A percentile compares a stretch with the other conserved stretches of the same genome.
Evolutionary conservation across 331 rosid genomes (phyloP).

Genomic region (Telfairia occidentalis): DNA sequence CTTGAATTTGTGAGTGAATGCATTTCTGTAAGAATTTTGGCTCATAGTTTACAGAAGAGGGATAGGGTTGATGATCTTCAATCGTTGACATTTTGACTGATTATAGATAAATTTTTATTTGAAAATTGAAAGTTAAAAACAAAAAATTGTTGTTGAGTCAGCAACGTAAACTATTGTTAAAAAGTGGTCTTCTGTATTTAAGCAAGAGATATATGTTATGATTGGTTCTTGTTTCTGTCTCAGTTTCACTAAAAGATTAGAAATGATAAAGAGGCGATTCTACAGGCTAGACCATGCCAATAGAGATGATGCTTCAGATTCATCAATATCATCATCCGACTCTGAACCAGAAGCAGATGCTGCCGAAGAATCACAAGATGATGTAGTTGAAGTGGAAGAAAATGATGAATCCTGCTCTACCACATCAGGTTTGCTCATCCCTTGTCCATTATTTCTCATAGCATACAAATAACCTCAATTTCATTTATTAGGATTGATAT

Average conservation of each 20-base stretch:
- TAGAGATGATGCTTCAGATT: slow-evolving; percentile 41
- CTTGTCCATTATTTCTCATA: neutral
- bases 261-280: slow-evolving; percentile 83
- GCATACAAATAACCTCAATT: neutral
- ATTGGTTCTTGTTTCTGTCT: neutral
- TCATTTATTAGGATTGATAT: neutral
- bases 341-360: slow-evolving; percentile 43
- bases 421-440: slow-evolving; percentile 49
- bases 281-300: slow-evolving; percentile 60
- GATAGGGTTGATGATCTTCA: neutral
- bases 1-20: neutral
- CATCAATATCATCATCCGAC: slow-evolving; percentile 44
- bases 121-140: neutral
- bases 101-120: neutral
- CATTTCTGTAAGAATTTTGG: neutral
- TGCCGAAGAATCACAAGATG: slow-evolving; percentile 32
- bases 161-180: neutral
- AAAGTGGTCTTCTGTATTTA: neutral
- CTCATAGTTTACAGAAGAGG: neutral
- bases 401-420: slow-evolving; percentile 37
- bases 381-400: slow-evolving; percentile 21
- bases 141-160: neutral
- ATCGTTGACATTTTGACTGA: neutral
- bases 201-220: neutral
- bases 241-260: neutral